These are phyloP conservation scores for Aotearoamyces nothofagi DNA, from an alignment of 2,329 filamentous ascomycete genomes.

Conservation along the genomic window DNA sequence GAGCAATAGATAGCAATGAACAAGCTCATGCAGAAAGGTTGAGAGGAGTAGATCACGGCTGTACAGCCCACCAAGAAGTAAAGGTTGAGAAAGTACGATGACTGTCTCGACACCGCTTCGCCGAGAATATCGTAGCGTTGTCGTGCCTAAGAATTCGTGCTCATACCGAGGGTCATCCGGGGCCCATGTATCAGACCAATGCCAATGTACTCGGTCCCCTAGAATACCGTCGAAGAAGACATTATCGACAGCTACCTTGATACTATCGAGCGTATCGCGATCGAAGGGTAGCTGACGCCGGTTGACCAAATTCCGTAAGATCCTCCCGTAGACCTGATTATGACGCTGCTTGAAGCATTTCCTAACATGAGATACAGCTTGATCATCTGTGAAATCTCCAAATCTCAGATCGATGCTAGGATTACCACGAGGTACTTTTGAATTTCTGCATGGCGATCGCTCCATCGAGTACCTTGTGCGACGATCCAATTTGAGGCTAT, in stretches of 20 bases:
- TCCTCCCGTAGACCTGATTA: constrained; percentile 26
- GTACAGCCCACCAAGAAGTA: constrained; percentile 34
- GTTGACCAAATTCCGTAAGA: constrained; percentile 40
- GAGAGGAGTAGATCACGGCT: constrained; percentile 46
- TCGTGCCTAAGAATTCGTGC: constrained; percentile 44
- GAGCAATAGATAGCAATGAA: constrained; percentile 52
- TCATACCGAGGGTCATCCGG: constrained; percentile 32
- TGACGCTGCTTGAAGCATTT: constrained; percentile 4
- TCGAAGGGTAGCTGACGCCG: constrained; percentile 33
- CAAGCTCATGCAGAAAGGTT: constrained; percentile 51
- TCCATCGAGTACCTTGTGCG: too few relatives aligned
- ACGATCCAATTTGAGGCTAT: too few relatives aligned
- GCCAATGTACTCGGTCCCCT: constrained; percentile 42
- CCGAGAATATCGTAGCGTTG: constrained; percentile 31
- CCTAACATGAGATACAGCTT: background rate
- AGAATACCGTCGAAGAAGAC: constrained; percentile 45
- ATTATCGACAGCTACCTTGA: constrained; percentile 45
- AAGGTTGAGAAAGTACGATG: constrained; percentile 43
- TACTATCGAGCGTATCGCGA: constrained; percentile 37
- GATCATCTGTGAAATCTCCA: background rate
- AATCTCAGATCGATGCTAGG: background rate
- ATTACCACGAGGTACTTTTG: too few relatives aligned
- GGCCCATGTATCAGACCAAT: constrained; percentile 47
- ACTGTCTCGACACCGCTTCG: constrained; percentile 42
- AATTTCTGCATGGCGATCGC: too few relatives aligned